These are phyloP conservation scores for Pseudopyricularia cyperi DNA, from an alignment of 2,329 filamentous ascomycete species.

Conservation along the genomic window DNA sequence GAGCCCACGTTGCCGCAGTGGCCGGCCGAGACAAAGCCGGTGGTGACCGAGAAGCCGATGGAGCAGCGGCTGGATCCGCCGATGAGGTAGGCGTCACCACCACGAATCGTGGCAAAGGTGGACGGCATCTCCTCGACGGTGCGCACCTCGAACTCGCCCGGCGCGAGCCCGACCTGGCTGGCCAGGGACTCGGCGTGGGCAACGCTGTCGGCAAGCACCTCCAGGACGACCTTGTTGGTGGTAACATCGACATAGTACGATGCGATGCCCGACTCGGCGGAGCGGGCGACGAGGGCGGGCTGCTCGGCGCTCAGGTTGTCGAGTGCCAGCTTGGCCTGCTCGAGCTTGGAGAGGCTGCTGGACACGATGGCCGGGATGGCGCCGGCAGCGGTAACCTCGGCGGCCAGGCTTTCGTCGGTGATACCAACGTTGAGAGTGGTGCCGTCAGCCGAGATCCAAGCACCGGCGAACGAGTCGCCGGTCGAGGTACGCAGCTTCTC, in stretches of 20 bases:
- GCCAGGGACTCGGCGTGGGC: background rate
- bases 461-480: background rate
- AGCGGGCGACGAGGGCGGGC: background rate
- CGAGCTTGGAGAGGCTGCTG: background rate
- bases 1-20: background rate
- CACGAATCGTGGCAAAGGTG: background rate
- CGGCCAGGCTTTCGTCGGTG: background rate
- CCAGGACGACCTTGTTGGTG: background rate
- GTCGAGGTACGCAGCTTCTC: background rate
- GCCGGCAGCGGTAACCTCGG: background rate
- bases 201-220: background rate
- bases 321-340: background rate
- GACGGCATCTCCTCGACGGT: background rate
- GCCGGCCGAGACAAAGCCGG: conserved; percentile 3
- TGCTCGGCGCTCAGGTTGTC: conserved; percentile 1
- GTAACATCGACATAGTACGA: background rate
- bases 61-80: background rate
- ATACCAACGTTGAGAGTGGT: background rate
- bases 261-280: background rate
- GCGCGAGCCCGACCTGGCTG: background rate
- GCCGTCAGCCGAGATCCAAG: background rate
- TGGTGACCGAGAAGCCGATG: conserved; percentile 1
- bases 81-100: background rate
- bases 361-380: background rate
- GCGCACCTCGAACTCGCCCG: background rate